Percentiles rank a stretch among this genome's conserved stretches.
phyloP scores from a whole-genome alignment of 768 basidiomycete species.

The Russula dissimulans region DNA sequence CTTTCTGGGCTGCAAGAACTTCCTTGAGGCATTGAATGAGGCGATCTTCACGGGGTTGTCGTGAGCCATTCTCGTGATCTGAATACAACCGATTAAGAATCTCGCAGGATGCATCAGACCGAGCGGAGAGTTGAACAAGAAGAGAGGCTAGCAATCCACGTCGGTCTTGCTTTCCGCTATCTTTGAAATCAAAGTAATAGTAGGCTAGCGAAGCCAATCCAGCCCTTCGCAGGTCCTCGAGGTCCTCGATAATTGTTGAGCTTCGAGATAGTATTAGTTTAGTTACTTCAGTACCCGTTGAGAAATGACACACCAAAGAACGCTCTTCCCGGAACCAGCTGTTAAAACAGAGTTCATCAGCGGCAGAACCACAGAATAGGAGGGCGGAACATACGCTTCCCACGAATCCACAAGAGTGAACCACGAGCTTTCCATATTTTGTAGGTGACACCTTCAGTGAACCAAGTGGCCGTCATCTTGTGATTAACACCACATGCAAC shows the following conservation, averaged over 20 bases:
- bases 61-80: background rate
- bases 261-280: background rate
- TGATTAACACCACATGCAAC: background rate
- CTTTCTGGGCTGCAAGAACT: background rate
- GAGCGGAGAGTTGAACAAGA: background rate
- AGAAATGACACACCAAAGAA: background rate
- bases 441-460: background rate
- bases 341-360: background rate
- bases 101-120: background rate
- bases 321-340: slow-evolving; percentile 5
- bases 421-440: background rate
- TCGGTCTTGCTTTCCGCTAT: background rate
- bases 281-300: background rate
- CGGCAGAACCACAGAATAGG: too few relatives aligned
- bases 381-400: background rate
- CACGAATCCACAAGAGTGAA: background rate
- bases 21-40: background rate
- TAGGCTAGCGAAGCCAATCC: background rate
- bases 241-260: background rate
- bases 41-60: background rate
- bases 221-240: background rate
- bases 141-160: background rate
- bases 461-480: background rate
- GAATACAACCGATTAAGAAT: background rate
- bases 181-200: background rate